These are phyloP conservation scores for Thelonectria blattea DNA, from an alignment of 2,329 filamentous ascomycete species.

Conservation along the genomic window DNA sequence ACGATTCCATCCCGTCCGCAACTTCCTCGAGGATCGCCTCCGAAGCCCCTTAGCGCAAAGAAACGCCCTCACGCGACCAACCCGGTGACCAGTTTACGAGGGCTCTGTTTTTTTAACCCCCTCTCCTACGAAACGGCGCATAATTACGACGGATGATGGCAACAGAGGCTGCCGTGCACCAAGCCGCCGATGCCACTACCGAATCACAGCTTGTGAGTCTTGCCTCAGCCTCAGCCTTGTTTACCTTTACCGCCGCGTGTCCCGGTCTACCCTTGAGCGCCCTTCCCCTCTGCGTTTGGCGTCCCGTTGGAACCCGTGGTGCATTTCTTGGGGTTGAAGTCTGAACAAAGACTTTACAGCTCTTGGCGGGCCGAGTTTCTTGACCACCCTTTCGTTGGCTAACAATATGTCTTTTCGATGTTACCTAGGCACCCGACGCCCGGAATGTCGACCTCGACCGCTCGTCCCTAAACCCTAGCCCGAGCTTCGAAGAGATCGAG, in stretches of 20 bases:
- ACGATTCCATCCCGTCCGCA: slow-evolving; percentile 15
- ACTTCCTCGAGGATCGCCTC: slow-evolving; percentile 14
- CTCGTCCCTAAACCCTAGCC: slow-evolving; percentile 57
- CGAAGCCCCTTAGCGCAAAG: slow-evolving; percentile 25
- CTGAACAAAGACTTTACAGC: no score
- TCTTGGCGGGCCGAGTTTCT: slow-evolving; percentile 4
- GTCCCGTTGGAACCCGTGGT: not conserved
- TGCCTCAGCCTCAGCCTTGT: not conserved
- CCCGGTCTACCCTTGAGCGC: slow-evolving; percentile 1
- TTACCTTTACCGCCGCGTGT: not conserved
- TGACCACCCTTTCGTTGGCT: slow-evolving; percentile 18
- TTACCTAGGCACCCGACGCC: slow-evolving; percentile 44
- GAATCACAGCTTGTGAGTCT: slow-evolving; percentile 53
- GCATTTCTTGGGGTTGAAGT: not conserved
- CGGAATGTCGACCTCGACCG: slow-evolving; percentile 55
- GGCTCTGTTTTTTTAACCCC: slow-evolving; percentile 38
- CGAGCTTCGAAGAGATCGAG: slow-evolving; percentile 57
- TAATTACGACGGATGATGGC: slow-evolving; percentile 66
- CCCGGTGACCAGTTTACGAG: slow-evolving; percentile 32
- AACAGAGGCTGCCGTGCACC: slow-evolving; percentile 63
- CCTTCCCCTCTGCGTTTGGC: not conserved
- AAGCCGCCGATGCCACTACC: slow-evolving; percentile 59
- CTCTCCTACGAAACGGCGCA: slow-evolving; percentile 40
- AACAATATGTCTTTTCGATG: slow-evolving; percentile 21
- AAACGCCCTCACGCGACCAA: slow-evolving; percentile 28